phyloP scores from a whole-genome alignment of 1,284 basidiomycete genomes.

The Microbotryum lychnidis-dioicae region DNA sequence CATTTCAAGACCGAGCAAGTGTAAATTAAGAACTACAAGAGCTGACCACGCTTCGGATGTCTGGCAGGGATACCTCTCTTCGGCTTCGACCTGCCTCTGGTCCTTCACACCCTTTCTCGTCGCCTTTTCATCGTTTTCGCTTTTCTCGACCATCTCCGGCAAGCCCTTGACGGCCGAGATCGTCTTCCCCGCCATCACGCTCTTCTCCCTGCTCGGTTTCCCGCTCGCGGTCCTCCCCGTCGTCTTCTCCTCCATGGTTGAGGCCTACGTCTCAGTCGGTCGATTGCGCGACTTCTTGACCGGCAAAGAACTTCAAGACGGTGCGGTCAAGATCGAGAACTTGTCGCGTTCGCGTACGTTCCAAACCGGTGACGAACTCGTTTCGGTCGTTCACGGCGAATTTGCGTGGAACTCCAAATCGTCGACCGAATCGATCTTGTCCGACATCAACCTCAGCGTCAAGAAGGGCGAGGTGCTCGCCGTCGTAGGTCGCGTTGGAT shows the following conservation, averaged over 20 bases:
- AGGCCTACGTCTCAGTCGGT: slow-evolving; percentile 74
- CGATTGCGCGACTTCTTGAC: slow-evolving; percentile 70
- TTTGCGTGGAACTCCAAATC: slow-evolving; percentile 42
- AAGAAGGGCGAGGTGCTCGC: slow-evolving; percentile 81
- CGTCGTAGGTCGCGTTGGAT: slow-evolving; percentile 81
- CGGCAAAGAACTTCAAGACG: slow-evolving; percentile 69
- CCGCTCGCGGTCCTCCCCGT: slow-evolving; percentile 53
- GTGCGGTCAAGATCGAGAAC: slow-evolving; percentile 54
- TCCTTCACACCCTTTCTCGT: slow-evolving; percentile 53
- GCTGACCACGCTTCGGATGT: slow-evolving; percentile 47
- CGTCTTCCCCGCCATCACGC: slow-evolving; percentile 87
- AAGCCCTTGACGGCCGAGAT: slow-evolving; percentile 76
- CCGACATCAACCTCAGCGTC: slow-evolving; percentile 65
- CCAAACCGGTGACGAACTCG: slow-evolving; percentile 55
- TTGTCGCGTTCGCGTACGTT: slow-evolving; percentile 38
- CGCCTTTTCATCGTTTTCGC: slow-evolving; percentile 78
- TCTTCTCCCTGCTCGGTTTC: slow-evolving; percentile 84
- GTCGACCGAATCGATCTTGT: slow-evolving; percentile 53
- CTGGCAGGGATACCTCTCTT: slow-evolving; percentile 27
- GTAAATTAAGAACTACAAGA: neutral
- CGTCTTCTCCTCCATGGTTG: slow-evolving; percentile 62
- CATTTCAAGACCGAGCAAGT: too few relatives aligned
- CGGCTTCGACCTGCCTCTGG: slow-evolving; percentile 31
- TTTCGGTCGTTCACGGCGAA: slow-evolving; percentile 45
- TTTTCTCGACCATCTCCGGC: slow-evolving; percentile 61